phyloP scores from a whole-genome alignment of 441 rosid species.

The Croton laevigatus region DNA sequence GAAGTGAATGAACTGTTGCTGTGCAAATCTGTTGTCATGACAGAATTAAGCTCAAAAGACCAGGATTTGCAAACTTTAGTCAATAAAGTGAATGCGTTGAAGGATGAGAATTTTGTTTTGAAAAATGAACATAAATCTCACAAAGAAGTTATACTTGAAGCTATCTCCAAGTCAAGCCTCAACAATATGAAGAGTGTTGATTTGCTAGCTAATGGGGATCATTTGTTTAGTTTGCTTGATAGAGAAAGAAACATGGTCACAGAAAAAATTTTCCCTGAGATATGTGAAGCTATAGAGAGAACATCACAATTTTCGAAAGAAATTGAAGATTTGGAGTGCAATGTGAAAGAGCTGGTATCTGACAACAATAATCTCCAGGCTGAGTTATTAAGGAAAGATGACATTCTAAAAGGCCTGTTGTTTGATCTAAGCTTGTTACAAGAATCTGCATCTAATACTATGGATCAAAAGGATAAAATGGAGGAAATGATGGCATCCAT shows the following conservation, averaged over 20 bases:
- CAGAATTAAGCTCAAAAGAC: slow-evolving; percentile 44
- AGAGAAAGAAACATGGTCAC: slow-evolving; percentile 35
- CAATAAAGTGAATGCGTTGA: slow-evolving; percentile 33
- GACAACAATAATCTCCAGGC: slow-evolving; percentile 56
- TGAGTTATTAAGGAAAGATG: slow-evolving; percentile 84
- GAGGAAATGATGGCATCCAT: slow-evolving; percentile 60
- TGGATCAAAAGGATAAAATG: slow-evolving; percentile 73
- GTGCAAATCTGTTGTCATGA: slow-evolving; percentile 41
- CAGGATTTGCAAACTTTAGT: slow-evolving; percentile 42
- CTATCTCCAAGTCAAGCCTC: slow-evolving; percentile 33
- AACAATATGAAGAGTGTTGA: slow-evolving; percentile 36
- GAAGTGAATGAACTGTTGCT: slow-evolving; percentile 48
- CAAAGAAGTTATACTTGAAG: slow-evolving; percentile 32
- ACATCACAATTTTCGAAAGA: slow-evolving; percentile 47
- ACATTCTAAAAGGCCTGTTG: slow-evolving; percentile 69
- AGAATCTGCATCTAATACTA: slow-evolving; percentile 81
- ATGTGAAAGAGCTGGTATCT: slow-evolving; percentile 46
- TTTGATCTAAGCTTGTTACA: slow-evolving; percentile 93
- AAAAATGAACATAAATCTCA: slow-evolving; percentile 30
- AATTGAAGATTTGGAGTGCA: slow-evolving; percentile 52
- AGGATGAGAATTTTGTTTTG: slow-evolving; percentile 43
- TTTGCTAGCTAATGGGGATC: slow-evolving; percentile 35
- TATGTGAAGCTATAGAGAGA: slow-evolving; percentile 44
- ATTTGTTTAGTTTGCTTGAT: slow-evolving; percentile 33
- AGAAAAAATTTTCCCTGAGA: slow-evolving; percentile 44